These are phyloP conservation scores for Chytriomyces sp. DNA, from an alignment of 192 early-diverging fungal species.

Conservation along the genomic window DNA sequence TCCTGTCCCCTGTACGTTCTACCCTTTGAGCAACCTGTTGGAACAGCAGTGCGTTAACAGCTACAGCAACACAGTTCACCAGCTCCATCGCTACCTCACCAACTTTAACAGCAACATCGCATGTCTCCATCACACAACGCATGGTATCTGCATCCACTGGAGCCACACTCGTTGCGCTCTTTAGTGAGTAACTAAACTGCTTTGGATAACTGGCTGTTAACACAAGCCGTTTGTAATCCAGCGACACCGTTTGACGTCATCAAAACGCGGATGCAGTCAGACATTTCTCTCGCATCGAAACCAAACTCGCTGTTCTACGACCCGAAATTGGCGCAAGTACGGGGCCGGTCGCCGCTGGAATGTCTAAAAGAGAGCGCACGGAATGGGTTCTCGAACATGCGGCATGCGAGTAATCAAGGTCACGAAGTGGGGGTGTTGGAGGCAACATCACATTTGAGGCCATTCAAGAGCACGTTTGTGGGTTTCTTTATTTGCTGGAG, in stretches of 20 bases:
- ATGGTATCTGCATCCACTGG: slow-evolving; percentile 84
- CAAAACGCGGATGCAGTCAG: slow-evolving; percentile 84
- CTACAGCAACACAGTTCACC: neutral
- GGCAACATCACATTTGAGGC: slow-evolving; percentile 19
- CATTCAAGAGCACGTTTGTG: slow-evolving; percentile 12
- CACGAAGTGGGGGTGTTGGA: slow-evolving; percentile 9
- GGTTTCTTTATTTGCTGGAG: neutral
- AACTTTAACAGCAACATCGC: neutral
- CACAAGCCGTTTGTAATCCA: slow-evolving; percentile 43
- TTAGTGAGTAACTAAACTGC: slow-evolving; percentile 58
- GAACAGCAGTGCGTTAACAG: neutral
- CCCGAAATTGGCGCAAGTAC: neutral
- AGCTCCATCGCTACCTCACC: neutral
- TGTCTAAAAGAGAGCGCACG: slow-evolving; percentile 1
- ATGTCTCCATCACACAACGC: slow-evolving; percentile 47
- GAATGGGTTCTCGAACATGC: neutral
- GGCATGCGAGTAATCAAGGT: neutral
- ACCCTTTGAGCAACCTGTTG: neutral
- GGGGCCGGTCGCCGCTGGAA: slow-evolving; percentile 11
- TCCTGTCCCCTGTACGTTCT: neutral
- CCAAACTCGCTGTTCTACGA: slow-evolving; percentile 29
- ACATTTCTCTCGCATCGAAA: slow-evolving; percentile 9
- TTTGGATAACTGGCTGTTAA: slow-evolving; percentile 10
- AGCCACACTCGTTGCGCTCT: slow-evolving; percentile 78
- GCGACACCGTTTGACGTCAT: slow-evolving; percentile 88